Base-by-base conservation (phyloP, 2,329 filamentous ascomycete species). In the Trichoderma breve region DNA sequence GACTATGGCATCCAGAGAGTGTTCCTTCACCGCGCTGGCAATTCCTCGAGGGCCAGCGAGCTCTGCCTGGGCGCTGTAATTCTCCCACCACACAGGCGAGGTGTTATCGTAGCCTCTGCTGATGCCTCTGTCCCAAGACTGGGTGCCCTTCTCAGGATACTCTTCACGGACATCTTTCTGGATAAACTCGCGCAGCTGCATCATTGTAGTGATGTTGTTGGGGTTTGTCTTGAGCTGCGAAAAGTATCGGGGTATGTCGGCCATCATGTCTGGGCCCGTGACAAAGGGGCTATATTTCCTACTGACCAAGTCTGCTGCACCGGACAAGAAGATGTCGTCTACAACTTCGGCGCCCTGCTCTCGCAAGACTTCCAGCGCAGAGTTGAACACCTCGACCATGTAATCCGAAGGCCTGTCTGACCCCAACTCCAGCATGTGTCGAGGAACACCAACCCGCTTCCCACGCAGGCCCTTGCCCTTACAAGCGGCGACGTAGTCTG, bases 401-500 rank as follows among this genome's bases (percentile, higher is more conserved):
- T 36, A 9, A 3, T 24, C 14, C 3, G 21, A 8, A 9, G 65
- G 9, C 26, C 18, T 21, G 6, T 68, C 65, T 24, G 58, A 47
- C 21, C 36, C 34, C 24, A 70, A 2, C 21, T 51, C 1, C 4
- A 1, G 85, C 89, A 32, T 92, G 77, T 71, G 89, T 90, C 0
- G 6, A 91, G 21, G 83, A 6, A 93, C 84, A 4, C 91, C 91
- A 36, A 93, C 89, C 2, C 90, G 85, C 66, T 87, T 87, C 9
- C 88, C 89, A 11, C 79, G 73, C 0, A 92, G 82, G 1, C 84
- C 84, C 21, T 84, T 83, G 32, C 84, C 79, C 24, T 87, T 84
- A 77, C 90, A 88, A 0, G 90, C 88, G 4, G 82, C 83, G 8
- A 88, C 85, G 75, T 92, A 93, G 77, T 93, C 83, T 0, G 90